Base-by-base conservation (phyloP, 140 eudicot genomes). In the Ambrosia hybrid region DNA sequence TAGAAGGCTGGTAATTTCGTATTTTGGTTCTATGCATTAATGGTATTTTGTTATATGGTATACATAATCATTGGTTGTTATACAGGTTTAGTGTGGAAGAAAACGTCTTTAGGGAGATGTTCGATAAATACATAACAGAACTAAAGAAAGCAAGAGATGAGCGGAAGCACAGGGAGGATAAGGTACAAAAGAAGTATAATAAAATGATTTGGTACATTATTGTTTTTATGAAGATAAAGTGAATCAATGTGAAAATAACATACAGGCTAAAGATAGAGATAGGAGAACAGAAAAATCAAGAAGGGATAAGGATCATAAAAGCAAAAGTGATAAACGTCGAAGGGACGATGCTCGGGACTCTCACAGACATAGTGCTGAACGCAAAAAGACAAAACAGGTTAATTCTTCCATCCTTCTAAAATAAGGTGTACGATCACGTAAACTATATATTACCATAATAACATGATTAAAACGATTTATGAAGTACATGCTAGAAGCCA, bases 161-260 rank as follows among this genome's bases (percentile, higher is more conserved):
- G 51, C 89, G 95, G 30, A 93, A 84, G 80, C 91, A 89, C 55
- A 91, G 89, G 75, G 98, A 93, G 77, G 98, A 90, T 53, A 93
- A 90, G 98, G 98, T 90, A 83, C 39, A 5, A 6, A 14, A 12
- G 3, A 34, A 48, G 45, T 57, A 14, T 30, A 57, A 8, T 52
- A 37, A 15, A 34, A 51, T 12, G 17, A 17, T 16, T 57, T 15
- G 34, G 4, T 13, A 10, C 26, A 17, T 41, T 46, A 57, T 30
- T 8, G 9, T 36, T 2, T 11, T 11, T 13, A 36, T 33, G 37
- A 52, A 52, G 10, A n/a, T 16, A 2, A 52, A 57, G 14, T 11
- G 14, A 45, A 5, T 62, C 49, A 58, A 43, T 51, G 63, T 49
- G 64, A 73, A 51, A 14, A 62, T 51, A 16, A 37, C 26, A 16